Evolutionary conservation across 352 stramenopile genomes (phyloP), one percentile per base, ranked within the genome.

Genomic region (Thraustochytrium striatum): DNA sequence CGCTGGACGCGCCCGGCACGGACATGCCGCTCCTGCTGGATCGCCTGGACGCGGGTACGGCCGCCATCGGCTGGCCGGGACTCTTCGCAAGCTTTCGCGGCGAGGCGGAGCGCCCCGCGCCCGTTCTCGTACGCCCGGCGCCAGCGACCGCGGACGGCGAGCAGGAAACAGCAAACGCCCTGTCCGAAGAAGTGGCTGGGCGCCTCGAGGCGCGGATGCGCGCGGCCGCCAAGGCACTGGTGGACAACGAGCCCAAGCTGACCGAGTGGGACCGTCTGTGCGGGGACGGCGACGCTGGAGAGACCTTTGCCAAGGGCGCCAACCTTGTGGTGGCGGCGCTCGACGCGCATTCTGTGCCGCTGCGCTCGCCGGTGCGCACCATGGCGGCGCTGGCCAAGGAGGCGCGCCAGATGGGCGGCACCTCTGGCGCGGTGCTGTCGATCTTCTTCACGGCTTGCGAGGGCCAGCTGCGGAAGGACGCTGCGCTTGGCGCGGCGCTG

Each of bases 241-340:
- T 96, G 61, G 87, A 92, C 79, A 87, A 88, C 11, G 94, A 98
- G 85, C 82, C 88, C 7, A 81, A 94, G 44, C 85, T 99, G 5
- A 99, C 93, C 1, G 90, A 89, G 69, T 98, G 93, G 88, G 96
- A 99, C 36, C 79, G 79, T 30, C 44, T 93, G 72, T 94, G 97
- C 25, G 96, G 96, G 50, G 96, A 99, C 82, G 95, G 96, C 30
- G 96, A 99, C 84, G 98, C 94, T 82, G 96, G 96, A 25, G 92
- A 91, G 21, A 98, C 95, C 2, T 96, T 99, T 84, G 90, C 95
- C 85, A 89, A 89, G 38, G 96, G 94, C 16, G 93, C 94, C 16
- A 86, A 92, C 38, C 87, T 91, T 28, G 88, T 98, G 30, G 86
- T 92, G 19, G 69, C 86, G 3, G 88, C 90, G 53, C 36, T 94